A percentile compares a stretch with the other conserved stretches of the same genome.
Evolutionary conservation across 306 rosid species (phyloP).

Genomic region (Ziziphus jujuba): DNA sequence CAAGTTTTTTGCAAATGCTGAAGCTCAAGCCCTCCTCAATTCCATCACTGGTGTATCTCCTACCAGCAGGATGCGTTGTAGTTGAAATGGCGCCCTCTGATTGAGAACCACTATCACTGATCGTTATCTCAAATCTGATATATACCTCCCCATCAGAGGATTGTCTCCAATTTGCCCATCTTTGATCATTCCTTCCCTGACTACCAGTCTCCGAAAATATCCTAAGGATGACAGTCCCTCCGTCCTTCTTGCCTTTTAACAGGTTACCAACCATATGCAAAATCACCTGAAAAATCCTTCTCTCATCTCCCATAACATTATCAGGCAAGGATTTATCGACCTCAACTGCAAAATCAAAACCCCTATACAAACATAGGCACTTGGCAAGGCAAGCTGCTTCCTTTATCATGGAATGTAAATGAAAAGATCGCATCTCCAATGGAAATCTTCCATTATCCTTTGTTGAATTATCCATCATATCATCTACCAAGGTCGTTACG

Average conservation of each 20-base stretch:
- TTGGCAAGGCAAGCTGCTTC: slow-evolving; percentile 96
- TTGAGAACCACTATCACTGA: slow-evolving; percentile 54
- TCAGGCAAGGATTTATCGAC: slow-evolving; percentile 83
- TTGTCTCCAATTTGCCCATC: slow-evolving; percentile 82
- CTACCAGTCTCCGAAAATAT: slow-evolving; percentile 68
- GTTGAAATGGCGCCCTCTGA: slow-evolving; percentile 48
- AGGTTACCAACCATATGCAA: slow-evolving; percentile 95
- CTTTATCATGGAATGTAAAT: slow-evolving; percentile 75
- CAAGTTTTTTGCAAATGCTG: slow-evolving; percentile 83
- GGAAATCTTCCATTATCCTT: slow-evolving; percentile 81
- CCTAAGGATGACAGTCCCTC: slow-evolving; percentile 59
- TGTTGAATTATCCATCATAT: slow-evolving; percentile 81
- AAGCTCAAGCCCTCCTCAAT: slow-evolving; percentile 81
- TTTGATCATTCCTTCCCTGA: slow-evolving; percentile 88
- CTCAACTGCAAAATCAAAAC: slow-evolving; percentile 68
- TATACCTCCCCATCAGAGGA: slow-evolving; percentile 77
- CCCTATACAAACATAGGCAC: slow-evolving; percentile 79
- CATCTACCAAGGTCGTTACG: slow-evolving; percentile 79
- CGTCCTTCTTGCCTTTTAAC: slow-evolving; percentile 55
- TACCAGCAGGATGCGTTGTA: slow-evolving; percentile 31
- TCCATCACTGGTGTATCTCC: slow-evolving; percentile 64
- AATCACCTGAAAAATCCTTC: slow-evolving; percentile 97
- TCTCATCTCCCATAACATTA: slow-evolving; percentile 88
- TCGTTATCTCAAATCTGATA: slow-evolving; percentile 82
- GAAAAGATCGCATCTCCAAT: slow-evolving; percentile 73